Percentiles rank a stretch among this genome's conserved stretches.
These are phyloP conservation scores for Chondrus crispus DNA, from an alignment of 23 red algal genomes.

Conservation along the genomic window DNA sequence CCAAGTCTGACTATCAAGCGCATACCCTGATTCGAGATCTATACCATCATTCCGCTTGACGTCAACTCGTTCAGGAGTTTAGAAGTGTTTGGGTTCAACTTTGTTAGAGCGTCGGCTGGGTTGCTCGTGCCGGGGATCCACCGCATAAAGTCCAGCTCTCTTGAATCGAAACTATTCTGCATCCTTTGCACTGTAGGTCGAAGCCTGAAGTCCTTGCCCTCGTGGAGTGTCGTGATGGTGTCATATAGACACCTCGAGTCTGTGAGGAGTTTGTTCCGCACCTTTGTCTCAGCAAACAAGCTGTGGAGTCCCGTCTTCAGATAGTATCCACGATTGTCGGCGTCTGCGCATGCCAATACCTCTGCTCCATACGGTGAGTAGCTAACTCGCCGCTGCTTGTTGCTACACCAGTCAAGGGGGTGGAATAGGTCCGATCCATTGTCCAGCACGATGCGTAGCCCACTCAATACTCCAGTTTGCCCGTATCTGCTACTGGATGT, in stretches of 20 bases:
- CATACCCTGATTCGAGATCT: not conserved
- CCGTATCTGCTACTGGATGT: not conserved
- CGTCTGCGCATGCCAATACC: not conserved
- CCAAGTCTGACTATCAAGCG: not conserved
- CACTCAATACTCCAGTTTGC: not conserved
- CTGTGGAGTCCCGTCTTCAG: not conserved
- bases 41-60: not conserved
- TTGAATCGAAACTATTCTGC: slow-evolving; percentile 19
- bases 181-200: not conserved
- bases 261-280: not conserved
- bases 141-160: not conserved
- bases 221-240: not conserved
- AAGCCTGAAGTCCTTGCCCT: not conserved
- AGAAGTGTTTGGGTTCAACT: slow-evolving; percentile 5
- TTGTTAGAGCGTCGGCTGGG: slow-evolving; percentile 5
- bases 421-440: not conserved
- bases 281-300: not conserved
- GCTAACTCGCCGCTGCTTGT: not conserved
- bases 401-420: not conserved
- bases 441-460: not conserved
- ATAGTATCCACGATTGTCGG: not conserved
- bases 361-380: slow-evolving; percentile 1
- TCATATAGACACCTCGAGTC: not conserved
- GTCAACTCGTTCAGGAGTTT: not conserved
- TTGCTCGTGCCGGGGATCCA: slow-evolving; percentile 1